Percentiles rank a stretch among this genome's conserved stretches.
These are phyloP conservation scores for Ophiostoma populinum DNA, from an alignment of 2,329 filamentous ascomycete genomes.

Conservation along the genomic window DNA sequence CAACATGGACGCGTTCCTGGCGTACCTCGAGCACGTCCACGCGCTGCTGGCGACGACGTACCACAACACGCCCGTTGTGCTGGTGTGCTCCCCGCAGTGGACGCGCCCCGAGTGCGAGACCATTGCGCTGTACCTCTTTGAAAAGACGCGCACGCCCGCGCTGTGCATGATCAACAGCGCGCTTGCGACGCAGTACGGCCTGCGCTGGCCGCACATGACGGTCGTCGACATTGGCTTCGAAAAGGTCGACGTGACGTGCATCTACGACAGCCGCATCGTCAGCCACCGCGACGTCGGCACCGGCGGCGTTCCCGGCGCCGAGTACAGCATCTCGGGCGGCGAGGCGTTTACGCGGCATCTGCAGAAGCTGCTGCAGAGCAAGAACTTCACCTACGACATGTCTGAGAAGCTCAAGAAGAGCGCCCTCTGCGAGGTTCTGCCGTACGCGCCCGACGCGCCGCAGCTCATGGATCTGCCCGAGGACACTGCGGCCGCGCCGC, in stretches of 20 bases:
- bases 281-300: constrained; percentile 47
- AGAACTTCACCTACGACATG: constrained; percentile 47
- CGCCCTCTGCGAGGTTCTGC: constrained; percentile 47
- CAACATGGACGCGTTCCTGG: constrained; percentile 85
- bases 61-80: constrained; percentile 87
- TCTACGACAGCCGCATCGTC: constrained; percentile 63
- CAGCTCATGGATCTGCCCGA: constrained; percentile 31
- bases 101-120: constrained; percentile 72
- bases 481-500: constrained; percentile 19
- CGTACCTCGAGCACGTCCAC: constrained; percentile 83
- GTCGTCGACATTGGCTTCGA: constrained; percentile 82
- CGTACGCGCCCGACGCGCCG: constrained; percentile 29
- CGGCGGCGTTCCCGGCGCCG: constrained; percentile 1
- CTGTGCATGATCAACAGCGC: constrained; percentile 84
- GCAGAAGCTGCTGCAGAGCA: constrained; percentile 42
- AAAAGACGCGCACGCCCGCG: constrained; percentile 87
- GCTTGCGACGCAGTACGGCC: constrained; percentile 71
- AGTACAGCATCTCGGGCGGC: constrained; percentile 52
- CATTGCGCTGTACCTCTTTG: constrained; percentile 87
- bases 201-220: constrained; percentile 58
- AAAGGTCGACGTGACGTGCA: constrained; percentile 84
- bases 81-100: constrained; percentile 84
- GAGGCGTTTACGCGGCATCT: constrained; percentile 70
- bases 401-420: constrained; percentile 54
- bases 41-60: constrained; percentile 77